phyloP scores from a whole-genome alignment of 352 stramenopile genomes.

The Pythium oligandrum region DNA sequence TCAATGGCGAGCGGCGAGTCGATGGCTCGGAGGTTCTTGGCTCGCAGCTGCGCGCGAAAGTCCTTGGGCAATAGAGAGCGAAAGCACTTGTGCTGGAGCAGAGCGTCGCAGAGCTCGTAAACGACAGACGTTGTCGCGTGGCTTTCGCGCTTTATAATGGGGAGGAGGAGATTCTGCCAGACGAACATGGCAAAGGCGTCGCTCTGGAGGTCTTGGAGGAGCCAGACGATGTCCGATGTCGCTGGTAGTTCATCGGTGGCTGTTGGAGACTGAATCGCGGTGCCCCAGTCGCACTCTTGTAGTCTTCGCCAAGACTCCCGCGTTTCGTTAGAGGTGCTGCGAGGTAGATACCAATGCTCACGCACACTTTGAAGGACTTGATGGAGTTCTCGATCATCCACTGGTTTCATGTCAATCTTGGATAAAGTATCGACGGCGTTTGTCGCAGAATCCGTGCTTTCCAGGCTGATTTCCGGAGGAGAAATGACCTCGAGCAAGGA shows the following conservation, averaged over 20 bases:
- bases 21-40: conserved; percentile 38
- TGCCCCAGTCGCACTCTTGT: conserved; percentile 36
- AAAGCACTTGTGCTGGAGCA: conserved; percentile 29
- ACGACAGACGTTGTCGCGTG: conserved; percentile 2
- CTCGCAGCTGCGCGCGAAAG: conserved; percentile 48
- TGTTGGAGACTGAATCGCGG: conserved; percentile 9
- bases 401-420: too few species aligned
- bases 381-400: background rate
- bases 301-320: conserved; percentile 27
- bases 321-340: conserved; percentile 20
- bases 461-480: conserved; percentile 19
- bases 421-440: too few species aligned
- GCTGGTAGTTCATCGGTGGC: conserved; percentile 9
- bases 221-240: conserved; percentile 20
- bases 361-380: background rate
- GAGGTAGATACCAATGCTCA: conserved; percentile 5
- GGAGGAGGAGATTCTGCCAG: conserved; percentile 43
- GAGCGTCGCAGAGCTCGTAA: conserved; percentile 17
- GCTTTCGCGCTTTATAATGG: conserved; percentile 17
- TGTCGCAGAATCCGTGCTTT: too few species aligned
- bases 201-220: conserved; percentile 37
- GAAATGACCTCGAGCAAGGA: conserved; percentile 35
- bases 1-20: conserved; percentile 27
- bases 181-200: conserved; percentile 40
- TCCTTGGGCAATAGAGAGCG: conserved; percentile 38